Evolutionary conservation across 2,329 filamentous ascomycete genomes (phyloP).

Genomic region (Fusarium pininemorale): DNA sequence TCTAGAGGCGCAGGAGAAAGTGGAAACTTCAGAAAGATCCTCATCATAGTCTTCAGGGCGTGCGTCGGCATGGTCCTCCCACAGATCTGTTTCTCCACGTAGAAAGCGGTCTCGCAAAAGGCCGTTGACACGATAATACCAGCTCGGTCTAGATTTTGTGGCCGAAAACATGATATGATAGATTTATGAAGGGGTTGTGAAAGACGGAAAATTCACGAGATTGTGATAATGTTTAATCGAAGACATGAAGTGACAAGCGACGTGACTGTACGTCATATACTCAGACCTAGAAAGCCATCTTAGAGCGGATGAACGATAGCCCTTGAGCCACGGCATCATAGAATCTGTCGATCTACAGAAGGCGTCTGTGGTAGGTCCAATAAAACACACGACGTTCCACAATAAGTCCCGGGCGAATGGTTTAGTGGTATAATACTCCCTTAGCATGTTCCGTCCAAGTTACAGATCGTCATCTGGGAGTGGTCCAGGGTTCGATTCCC

Average conservation of each 20-base stretch:
- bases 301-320: not conserved
- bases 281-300: not conserved
- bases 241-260: not conserved
- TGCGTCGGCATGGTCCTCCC: not conserved
- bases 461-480: not conserved
- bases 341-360: not conserved
- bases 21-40: not conserved
- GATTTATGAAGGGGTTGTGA: too few relatives aligned
- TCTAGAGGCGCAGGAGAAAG: not conserved
- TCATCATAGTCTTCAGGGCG: not conserved
- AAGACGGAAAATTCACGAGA: not conserved
- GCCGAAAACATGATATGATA: not conserved
- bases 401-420: not conserved
- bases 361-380: not conserved
- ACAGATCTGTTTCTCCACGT: not conserved
- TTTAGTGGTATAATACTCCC: slow-evolving; percentile 6
- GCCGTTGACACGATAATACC: not conserved
- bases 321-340: not conserved
- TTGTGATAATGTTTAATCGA: not conserved
- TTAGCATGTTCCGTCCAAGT: not conserved
- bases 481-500: slow-evolving; percentile 1
- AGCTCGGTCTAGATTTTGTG: not conserved
- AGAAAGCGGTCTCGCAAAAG: not conserved
- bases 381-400: fast-evolving
- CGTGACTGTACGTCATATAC: not conserved